Base-by-base conservation (phyloP, 2,329 filamentous ascomycete species). In the Cercospora zeina region DNA sequence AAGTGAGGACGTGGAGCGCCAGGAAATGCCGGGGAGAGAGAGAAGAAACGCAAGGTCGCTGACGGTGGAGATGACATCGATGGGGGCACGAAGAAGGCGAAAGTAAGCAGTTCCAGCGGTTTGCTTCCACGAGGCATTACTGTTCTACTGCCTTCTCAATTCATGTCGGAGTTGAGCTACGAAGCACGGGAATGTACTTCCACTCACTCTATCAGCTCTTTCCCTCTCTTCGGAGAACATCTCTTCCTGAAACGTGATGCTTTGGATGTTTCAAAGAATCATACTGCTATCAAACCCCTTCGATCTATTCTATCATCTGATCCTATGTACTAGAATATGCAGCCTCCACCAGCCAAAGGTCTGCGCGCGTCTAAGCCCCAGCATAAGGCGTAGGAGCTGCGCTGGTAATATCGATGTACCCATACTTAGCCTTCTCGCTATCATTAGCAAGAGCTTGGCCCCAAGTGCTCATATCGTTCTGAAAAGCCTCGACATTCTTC, bases 381-480 rank as follows among this genome's bases (percentile, higher is more conserved):
- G 71, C 77, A 63, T 80, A 80, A 10, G 78, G 77, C 21, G 76
- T 70, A 4, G 71, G 65, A 60, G 70, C 59, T 3, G 74, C 68
- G 55, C 72, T 78, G 59, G 71, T 71, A 21, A 81, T 65, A 63
- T 83, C 80, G 24, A 81, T 61, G 42, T 67, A 67, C 11, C 64
- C 67, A 62, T 69, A 66, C 34, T 62, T 62, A 27, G 61, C 50
- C 55, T 64, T 65, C 33, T 67, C 68, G 51, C 61, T 65, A 33
- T 70, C 64, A 3, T 69, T 66, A 13, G 65, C 63, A 58, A 70
- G 67, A 39, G 58, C 68, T 27, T 67, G 57, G 11, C 62, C 68
- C 79, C 80, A 83, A 13, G 67, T 68, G 1, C 72, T 74, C 74
- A 83, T 75, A 68, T 83, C 81, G 69, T 81, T 78, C 73, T 76